These are phyloP conservation scores for Gleditsia sinensis DNA, from an alignment of 306 rosid genomes.

Conservation along the genomic window DNA sequence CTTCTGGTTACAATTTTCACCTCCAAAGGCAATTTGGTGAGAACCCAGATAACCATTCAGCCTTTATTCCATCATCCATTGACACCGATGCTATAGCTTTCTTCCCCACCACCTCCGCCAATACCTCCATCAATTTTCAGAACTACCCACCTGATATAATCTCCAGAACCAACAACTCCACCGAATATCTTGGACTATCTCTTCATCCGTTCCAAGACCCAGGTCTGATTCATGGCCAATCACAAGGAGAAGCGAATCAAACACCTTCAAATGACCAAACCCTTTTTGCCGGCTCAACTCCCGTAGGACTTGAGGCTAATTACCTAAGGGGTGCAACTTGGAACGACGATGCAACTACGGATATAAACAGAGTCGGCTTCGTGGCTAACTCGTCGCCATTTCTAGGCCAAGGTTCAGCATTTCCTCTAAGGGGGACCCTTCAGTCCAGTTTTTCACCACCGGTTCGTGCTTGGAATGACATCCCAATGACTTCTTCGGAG, in stretches of 20 bases:
- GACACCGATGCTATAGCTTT: conserved; percentile 57
- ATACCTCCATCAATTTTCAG: conserved; percentile 63
- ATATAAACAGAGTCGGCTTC: conserved; percentile 47
- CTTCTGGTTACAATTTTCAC: conserved; percentile 67
- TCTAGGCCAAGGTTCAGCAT: conserved; percentile 57
- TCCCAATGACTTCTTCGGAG: conserved; percentile 49
- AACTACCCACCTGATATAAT: conserved; percentile 55
- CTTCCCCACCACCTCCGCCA: conserved; percentile 63
- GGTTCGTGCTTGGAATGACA: conserved; percentile 64
- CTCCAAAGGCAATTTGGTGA: conserved; percentile 53
- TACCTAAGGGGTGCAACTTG: conserved; percentile 61
- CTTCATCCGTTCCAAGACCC: conserved; percentile 72
- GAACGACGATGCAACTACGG: conserved; percentile 44
- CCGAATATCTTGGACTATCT: conserved; percentile 75
- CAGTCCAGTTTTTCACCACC: conserved; percentile 88
- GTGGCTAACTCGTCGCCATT: conserved; percentile 45
- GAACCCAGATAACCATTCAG: conserved; percentile 44
- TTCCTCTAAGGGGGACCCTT: conserved; percentile 90
- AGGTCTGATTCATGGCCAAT: conserved; percentile 41
- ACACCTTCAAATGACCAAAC: no score
- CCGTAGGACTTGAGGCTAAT: conserved; percentile 53
- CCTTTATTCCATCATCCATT: conserved; percentile 46
- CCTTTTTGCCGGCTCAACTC: conserved; percentile 46
- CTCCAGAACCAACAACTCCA: conserved; percentile 47
- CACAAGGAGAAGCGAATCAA: conserved; percentile 41